These are phyloP conservation scores for Botryotinia calthae DNA, from an alignment of 2,329 filamentous ascomycete genomes.

Conservation along the genomic window DNA sequence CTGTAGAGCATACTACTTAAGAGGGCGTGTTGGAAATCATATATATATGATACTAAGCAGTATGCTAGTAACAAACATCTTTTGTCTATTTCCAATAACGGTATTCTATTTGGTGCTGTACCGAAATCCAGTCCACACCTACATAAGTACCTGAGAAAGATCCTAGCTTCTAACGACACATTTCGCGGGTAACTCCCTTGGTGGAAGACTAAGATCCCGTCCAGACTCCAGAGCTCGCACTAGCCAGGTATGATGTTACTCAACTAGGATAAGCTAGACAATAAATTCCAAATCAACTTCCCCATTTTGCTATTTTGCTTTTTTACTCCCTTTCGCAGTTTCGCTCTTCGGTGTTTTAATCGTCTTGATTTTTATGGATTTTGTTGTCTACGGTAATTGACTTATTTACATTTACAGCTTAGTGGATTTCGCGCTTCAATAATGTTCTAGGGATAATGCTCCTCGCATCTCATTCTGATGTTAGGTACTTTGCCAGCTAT, in stretches of 20 bases:
- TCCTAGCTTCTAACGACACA: conserved; percentile 1
- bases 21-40: too few relatives aligned
- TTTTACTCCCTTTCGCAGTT: background rate
- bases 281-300: background rate
- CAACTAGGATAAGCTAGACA: background rate
- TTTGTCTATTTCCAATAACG: too few relatives aligned
- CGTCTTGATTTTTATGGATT: background rate
- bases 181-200: conserved; percentile 6
- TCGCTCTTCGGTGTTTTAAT: background rate
- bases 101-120: background rate
- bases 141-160: background rate
- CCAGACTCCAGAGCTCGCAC: background rate
- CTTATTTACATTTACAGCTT: background rate
- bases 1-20: too few relatives aligned
- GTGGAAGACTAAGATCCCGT: background rate
- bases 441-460: background rate
- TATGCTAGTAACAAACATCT: too few relatives aligned
- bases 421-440: background rate
- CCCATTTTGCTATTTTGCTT: conserved; percentile 15
- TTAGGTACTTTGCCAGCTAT: background rate
- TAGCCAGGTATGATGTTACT: background rate
- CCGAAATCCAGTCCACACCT: background rate
- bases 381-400: background rate
- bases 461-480: conserved; percentile 6
- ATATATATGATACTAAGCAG: too few relatives aligned